Evolutionary conservation across 495 filamentous ascomycete species (phyloP), one percentile per base, ranked within the genome.

Genomic region (Bacidia rubella): DNA sequence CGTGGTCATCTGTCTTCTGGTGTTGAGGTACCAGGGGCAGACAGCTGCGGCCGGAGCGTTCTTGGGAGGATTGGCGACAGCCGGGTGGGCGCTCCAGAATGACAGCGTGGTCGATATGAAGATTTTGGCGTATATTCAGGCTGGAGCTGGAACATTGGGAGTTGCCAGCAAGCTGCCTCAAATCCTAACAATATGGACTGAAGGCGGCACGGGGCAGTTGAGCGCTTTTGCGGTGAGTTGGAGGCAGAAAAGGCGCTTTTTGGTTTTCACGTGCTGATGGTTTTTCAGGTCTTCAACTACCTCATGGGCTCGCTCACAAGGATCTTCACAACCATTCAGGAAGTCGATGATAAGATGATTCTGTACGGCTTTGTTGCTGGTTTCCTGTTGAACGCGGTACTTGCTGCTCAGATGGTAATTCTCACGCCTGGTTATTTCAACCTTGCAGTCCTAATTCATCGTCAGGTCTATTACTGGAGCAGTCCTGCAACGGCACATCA

Each of bases 261-360:
- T 35, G 29, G 7, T 35, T 35, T 48, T 46, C 38, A 43, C 17
- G 49, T 47, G 49, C 29, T 54, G 20, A 51, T 9, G 1, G 25
- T 26, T 21, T 32, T 20, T 55, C 60, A 97, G 90, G 89, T 98
- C 48, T 95, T 97, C 74, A 96, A 94, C 74, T 98, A 95, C 68
- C 87, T 98, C 60, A 72, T 78, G 60, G 92, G 92, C 11, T 92
- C 86, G 53, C 79, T 95, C 38, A 84, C 87, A 11, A 82, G 92
- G 60, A 93, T 98, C 72, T 96, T 95, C 68, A 98, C 92, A 19
- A 98, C 93, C 2, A 67, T 97, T 46, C 87, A 95, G 61, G 92
- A 98, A 72, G 89, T 96, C 55, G 83, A 92, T 59, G 92, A 98
- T 67, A 85, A 86, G 65, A 73, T 97, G 52, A 96, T 98, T 58